Evolutionary conservation across 139 green algal genomes (phyloP), one percentile per base, ranked within the genome.

Genomic region (Chlorella sp.): DNA sequence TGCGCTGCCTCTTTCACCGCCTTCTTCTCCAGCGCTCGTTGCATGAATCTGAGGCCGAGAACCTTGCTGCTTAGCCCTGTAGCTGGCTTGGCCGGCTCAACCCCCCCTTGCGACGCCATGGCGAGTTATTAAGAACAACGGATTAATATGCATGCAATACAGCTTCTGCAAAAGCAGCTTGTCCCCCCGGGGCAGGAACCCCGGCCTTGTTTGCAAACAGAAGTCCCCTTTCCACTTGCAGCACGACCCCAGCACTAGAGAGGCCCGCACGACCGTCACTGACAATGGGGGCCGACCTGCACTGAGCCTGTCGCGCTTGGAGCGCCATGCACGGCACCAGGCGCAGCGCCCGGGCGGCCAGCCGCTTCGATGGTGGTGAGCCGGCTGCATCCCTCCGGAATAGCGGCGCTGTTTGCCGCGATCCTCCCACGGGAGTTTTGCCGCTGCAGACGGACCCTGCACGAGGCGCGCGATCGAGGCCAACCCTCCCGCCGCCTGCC

Each of bases 31-130:
- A 53, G 23, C 19, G 46, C 61, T 27, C 60, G 45, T 46, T 78
- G 72, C 72, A 78, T 78, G 46, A 78, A 78, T 36, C 71, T 78
- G 6, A 78, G 36, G 38, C 69, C 69, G 38, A 75, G 33, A 27
- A 75, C 38, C 38, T 53, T 25, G 53, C 67, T 74, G 67, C 33
- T 40, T 14, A 66, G 53, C 38, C n/a, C 43, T n/a, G n/a, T n/a
- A n/a, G n/a, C n/a, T n/a, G n/a, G n/a, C n/a, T n/a, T n/a, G n/a
- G n/a, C n/a, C n/a, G n/a, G n/a, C n/a, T n/a, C n/a, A n/a, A n/a
- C n/a, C n/a, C n/a, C n/a, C 36, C 50, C 50, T 40, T 75, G 55
- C 5, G 63, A 55, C 41, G 41, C 40, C 41, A 40, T 70, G 33
- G 61, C 38, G 19, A 23, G 7, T 61, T 25, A 11, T 21, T 29